Base-by-base conservation (phyloP, 768 basidiomycete species). In the Tylopilus intermedius region DNA sequence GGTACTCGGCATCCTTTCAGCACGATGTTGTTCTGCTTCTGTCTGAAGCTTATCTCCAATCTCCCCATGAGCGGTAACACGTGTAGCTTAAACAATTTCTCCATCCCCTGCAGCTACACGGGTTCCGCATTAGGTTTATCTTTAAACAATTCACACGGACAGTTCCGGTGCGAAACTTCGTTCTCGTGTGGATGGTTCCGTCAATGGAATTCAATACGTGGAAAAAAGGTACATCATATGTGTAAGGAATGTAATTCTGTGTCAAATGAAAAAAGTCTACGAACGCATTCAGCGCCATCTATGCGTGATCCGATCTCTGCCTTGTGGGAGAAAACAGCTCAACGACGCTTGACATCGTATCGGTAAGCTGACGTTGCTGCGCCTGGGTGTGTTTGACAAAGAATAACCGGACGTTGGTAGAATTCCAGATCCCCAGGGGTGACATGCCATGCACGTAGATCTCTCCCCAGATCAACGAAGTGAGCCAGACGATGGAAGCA, bases 381-480 rank as follows among this genome's bases (percentile, higher is more conserved):
- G 63, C 66, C 56, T 82, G 88, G 6, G 88, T 79, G 58, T 94
- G 92, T 66, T 93, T 94, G 51, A 96, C 90, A 47, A 93, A 81
- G 73, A 97, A 97, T 47, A 97, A 69, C 39, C 89, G 83, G 27
- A 96, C 91, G 45, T 83, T 86, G 13, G 94, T 96, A 18, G 83
- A 80, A 59, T 90, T 90, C 93, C 94, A 97, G 40, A 94, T 82
- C 11, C 89, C 90, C 22, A 93, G 74, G 1, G 88, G 88, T 2
- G 85, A 81, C 82, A 94, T 88, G 5, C 86, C 88, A 44, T 88
- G 85, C 21, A 96, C 88, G 65, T 94, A 99, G 18, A 95, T 81
- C 65, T 94, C 91, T 38, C 96, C 94, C 94, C 95, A 99, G 21
- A 94, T 84, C 49, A 97, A 72, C 1, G 90, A 93, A 4, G 93